Conservation (phyloP, 2,329 filamentous ascomycete species). For the Scolecobasidium constrictum region DNA sequence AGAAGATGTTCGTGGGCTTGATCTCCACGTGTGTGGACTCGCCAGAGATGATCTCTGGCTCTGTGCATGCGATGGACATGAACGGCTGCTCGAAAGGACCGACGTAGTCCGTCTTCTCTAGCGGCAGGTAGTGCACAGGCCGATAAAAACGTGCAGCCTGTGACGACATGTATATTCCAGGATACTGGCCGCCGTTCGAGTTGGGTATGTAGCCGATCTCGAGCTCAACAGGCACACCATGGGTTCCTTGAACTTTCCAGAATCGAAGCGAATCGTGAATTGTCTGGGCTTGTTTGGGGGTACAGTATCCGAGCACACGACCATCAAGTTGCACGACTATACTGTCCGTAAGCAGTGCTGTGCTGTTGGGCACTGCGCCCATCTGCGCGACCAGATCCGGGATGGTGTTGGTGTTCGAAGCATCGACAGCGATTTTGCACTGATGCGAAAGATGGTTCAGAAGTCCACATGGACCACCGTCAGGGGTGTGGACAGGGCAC, state of each 20-base stretch:
- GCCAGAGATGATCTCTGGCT: constrained; percentile 76
- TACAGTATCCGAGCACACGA: constrained; percentile 79
- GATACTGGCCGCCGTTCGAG: constrained; percentile 87
- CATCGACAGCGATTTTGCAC: constrained; percentile 75
- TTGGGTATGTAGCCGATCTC: constrained; percentile 88
- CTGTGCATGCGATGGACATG: constrained; percentile 94
- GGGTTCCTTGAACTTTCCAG: constrained; percentile 87
- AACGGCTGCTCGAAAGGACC: constrained; percentile 94
- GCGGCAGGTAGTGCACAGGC: constrained; percentile 81
- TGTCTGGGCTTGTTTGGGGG: constrained; percentile 66
- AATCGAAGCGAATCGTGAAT: constrained; percentile 81
- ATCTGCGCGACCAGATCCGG: constrained; percentile 66
- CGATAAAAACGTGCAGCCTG: constrained; percentile 77
- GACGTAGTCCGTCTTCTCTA: constrained; percentile 77
- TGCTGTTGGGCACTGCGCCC: constrained; percentile 65
- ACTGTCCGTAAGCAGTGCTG: constrained; percentile 70
- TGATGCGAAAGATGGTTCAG: constrained; percentile 94
- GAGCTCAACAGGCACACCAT: constrained; percentile 69
- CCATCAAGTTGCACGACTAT: constrained; percentile 88
- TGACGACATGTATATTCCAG: constrained; percentile 88
- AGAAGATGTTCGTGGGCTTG: constrained; percentile 91
- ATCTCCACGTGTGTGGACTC: constrained; percentile 90
- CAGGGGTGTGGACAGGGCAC: constrained; percentile 93
- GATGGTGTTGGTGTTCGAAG: constrained; percentile 46
- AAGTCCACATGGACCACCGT: constrained; percentile 88